Base-by-base conservation (phyloP, 192 early-diverging fungal species). In the Phycomyces nitens region DNA sequence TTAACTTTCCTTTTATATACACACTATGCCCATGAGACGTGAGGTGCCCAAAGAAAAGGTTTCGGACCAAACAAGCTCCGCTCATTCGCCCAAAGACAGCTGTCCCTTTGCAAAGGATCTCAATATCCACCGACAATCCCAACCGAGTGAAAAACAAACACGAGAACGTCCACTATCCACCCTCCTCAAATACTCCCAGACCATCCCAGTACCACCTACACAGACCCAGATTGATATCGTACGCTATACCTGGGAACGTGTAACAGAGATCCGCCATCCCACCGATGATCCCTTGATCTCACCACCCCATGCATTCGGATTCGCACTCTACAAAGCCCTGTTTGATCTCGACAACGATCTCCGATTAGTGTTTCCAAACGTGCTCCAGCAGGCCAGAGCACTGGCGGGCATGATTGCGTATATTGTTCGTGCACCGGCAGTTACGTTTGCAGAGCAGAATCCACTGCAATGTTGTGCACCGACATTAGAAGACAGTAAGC, bases 381-480 rank as follows among this genome's bases (percentile, higher is more conserved):
- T 69, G 22, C 55, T 69, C 38, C 60, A 69, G 18, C 66, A 69
- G 39, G 58, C 66, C 49, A 69, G 66, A 56, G 66, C 66, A 22
- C 47, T 69, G 18, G 44, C 66, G 2, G 66, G 66, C 0, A 69
- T 69, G 66, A 69, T 69, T n/a, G 26, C 54, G 6, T 69, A 62
- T 21, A 69, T 69, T 15, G 54, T 58, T 7, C 53, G 55, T 26
- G 42, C 66, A 29, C 41, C 60, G 0, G 20, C n/a, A 5, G 60
- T 52, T 12, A 63, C 39, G 8, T 24, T 24, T 22, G 18, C 22
- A 22, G 40, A 39, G 24, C 34, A 53, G 41, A 38, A 10, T 12
- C 52, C 16, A 5, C 14, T 63, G 40, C 22, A 42, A 51, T 24
- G 40, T 27, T 54, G 51, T 38, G 26, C 23, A 0, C 10, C 11